Conservation (phyloP, 352 stramenopile species). For the Pythium periplocum region DNA sequence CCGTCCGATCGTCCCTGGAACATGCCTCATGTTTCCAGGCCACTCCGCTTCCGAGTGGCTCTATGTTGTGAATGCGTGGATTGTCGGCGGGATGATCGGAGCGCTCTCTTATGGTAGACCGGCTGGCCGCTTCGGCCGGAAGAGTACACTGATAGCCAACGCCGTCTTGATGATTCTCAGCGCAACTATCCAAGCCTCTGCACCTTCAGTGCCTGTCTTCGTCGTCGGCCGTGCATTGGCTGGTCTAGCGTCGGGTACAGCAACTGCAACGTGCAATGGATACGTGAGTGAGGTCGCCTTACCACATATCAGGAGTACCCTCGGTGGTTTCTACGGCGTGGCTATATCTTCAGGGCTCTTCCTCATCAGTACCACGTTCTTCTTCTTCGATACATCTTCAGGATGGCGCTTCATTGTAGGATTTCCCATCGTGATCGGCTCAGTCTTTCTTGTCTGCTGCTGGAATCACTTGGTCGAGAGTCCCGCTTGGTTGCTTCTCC, state of each 20-base stretch:
- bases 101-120: constrained; percentile 26
- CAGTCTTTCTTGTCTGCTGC: constrained; percentile 34
- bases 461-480: constrained; percentile 19
- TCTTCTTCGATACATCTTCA: constrained; percentile 33
- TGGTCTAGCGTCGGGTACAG: constrained; percentile 42
- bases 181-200: constrained; percentile 24
- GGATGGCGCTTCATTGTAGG: constrained; percentile 50
- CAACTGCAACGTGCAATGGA: constrained; percentile 16
- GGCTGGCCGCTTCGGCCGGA: constrained; percentile 37
- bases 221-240: constrained; percentile 32
- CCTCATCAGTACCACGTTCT: constrained; percentile 39
- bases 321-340: constrained; percentile 36
- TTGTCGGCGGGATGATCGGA: constrained; percentile 49
- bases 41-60: constrained; percentile 52
- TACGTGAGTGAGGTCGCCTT: constrained; percentile 25
- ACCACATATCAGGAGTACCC: constrained; percentile 23
- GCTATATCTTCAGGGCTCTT: constrained; percentile 38
- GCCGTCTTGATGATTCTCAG: constrained; percentile 33
- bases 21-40: constrained; percentile 57
- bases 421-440: constrained; percentile 39
- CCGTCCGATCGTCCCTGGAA: constrained; percentile 26
- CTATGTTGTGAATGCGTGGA: constrained; percentile 46
- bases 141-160: constrained; percentile 25
- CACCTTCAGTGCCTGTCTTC: constrained; percentile 31
- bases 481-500: constrained; percentile 28